phyloP scores from a whole-genome alignment of 129 eudicot genomes.

The Smallanthus sonchifolius region DNA sequence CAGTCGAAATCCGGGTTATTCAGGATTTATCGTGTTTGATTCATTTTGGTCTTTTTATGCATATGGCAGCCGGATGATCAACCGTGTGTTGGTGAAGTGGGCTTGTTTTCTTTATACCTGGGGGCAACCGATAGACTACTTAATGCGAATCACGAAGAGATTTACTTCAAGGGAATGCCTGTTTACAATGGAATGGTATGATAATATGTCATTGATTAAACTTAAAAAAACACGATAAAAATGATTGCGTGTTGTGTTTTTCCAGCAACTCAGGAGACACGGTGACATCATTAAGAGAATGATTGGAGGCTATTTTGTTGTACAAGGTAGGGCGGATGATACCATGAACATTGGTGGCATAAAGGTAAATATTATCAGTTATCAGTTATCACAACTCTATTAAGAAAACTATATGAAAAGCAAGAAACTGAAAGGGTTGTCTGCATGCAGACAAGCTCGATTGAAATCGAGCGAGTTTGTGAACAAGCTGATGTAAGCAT shows the following conservation, averaged over 20 bases:
- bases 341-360: constrained; percentile 99
- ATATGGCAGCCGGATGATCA: constrained; percentile 64
- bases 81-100: constrained; percentile 90
- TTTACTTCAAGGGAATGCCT: constrained; percentile 98
- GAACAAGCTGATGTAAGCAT: constrained; percentile 61
- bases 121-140: constrained; percentile 87
- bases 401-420: background rate
- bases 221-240: background rate
- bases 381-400: background rate
- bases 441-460: constrained; percentile 77
- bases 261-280: constrained; percentile 81
- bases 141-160: constrained; percentile 77
- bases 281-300: constrained; percentile 87
- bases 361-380: constrained; percentile 47
- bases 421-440: constrained; percentile 3
- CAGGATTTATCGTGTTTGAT: background rate
- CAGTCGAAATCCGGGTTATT: background rate
- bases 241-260: background rate
- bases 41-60: background rate
- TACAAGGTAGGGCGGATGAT: constrained; percentile 96
- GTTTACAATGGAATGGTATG: constrained; percentile 82
- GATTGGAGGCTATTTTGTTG: constrained; percentile 59
- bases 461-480: constrained; percentile 89
- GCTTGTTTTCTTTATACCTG: constrained; percentile 60
- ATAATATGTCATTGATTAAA: background rate